Evolutionary conservation across 2,329 filamentous ascomycete species (phyloP).

Genomic region (Colletotrichum sp.): DNA sequence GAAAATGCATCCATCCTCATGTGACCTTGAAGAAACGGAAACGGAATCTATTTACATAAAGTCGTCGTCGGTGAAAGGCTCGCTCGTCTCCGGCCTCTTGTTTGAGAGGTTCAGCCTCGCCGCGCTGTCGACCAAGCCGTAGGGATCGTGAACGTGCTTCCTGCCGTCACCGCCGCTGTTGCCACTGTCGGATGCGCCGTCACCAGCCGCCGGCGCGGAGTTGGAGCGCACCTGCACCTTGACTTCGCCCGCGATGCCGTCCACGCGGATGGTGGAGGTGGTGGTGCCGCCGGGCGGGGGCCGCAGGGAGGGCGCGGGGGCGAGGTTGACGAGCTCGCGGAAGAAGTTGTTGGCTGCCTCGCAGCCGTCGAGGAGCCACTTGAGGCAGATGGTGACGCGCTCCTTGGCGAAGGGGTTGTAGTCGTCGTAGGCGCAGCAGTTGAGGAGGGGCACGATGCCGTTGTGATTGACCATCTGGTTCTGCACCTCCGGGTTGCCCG

Average conservation of each 20-base stretch:
- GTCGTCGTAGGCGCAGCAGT: constrained; percentile 89
- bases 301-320: constrained; percentile 41
- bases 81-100: constrained; percentile 24
- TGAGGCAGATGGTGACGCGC: constrained; percentile 86
- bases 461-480: constrained; percentile 84
- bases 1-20: background rate
- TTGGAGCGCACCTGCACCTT: constrained; percentile 53
- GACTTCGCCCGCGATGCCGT: constrained; percentile 61
- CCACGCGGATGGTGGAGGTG: constrained; percentile 53
- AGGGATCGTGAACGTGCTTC: constrained; percentile 26
- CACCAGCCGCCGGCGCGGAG: constrained; percentile 6
- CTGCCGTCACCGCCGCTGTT: constrained; percentile 8
- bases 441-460: constrained; percentile 85
- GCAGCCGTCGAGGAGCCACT: constrained; percentile 79
- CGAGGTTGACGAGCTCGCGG: constrained; percentile 60
- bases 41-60: constrained; percentile 40
- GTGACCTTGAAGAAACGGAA: background rate
- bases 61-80: constrained; percentile 44
- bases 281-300: constrained; percentile 37
- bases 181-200: constrained; percentile 9
- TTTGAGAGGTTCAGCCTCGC: constrained; percentile 41
- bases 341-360: constrained; percentile 75
- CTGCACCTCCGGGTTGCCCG: constrained; percentile 77
- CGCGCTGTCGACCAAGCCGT: constrained; percentile 48
- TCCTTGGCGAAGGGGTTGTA: constrained; percentile 95